Percentiles rank a stretch among this genome's conserved stretches.
These are phyloP conservation scores for Kurtzmaniella cleridarum DNA, from an alignment of 805 yeast genomes.

Conservation along the genomic window DNA sequence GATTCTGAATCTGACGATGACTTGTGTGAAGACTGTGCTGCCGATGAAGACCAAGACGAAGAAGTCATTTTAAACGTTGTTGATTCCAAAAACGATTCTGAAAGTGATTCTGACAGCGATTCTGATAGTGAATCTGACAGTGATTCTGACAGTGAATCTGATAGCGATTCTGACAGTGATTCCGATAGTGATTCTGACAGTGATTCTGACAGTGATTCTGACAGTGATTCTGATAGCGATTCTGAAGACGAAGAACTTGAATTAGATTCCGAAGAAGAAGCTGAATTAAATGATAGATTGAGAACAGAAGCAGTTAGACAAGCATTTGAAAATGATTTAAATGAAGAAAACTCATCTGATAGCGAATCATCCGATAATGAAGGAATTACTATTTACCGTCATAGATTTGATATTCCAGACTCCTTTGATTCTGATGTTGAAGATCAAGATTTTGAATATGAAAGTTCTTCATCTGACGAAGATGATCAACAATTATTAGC, in stretches of 20 bases:
- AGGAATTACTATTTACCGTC: constrained; percentile 39
- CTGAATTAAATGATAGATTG: constrained; percentile 25
- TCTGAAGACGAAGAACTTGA: constrained; percentile 8
- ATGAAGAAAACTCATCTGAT: constrained; percentile 16
- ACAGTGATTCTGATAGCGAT: constrained; percentile 5
- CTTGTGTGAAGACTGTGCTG: neutral
- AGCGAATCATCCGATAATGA: constrained; percentile 29
- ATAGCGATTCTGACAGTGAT: constrained; percentile 10
- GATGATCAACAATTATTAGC: constrained; percentile 17
- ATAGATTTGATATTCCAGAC: constrained; percentile 35
- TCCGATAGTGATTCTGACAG: constrained; percentile 11
- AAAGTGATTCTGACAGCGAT: constrained; percentile 9
- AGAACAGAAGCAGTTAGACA: constrained; percentile 33
- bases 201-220: constrained; percentile 13
- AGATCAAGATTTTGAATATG: constrained; percentile 33
- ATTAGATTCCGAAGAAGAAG: constrained; percentile 24
- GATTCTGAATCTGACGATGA: constrained; percentile 4
- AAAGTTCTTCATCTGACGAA: constrained; percentile 12
- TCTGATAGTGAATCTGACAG: constrained; percentile 11
- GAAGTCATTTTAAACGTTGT: neutral
- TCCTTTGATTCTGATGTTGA: constrained; percentile 20
- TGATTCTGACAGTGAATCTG: constrained; percentile 13
- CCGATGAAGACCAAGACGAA: constrained; percentile 1
- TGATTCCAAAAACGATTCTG: constrained; percentile 4
- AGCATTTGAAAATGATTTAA: constrained; percentile 28